phyloP scores from a whole-genome alignment of 306 rosid genomes.

The Begonia fuchsioides region DNA sequence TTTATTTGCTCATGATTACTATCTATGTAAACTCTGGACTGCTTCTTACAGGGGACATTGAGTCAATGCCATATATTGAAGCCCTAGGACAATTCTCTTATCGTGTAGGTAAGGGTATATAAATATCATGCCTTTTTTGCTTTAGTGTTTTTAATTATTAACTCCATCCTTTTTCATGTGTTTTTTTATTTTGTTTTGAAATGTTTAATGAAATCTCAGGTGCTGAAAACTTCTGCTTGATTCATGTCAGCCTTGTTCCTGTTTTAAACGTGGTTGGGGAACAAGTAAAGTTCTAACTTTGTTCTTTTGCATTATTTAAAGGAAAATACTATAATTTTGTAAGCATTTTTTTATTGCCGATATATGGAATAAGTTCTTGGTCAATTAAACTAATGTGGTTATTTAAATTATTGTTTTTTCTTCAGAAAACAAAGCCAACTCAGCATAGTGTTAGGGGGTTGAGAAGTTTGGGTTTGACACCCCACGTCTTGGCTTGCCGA shows the following conservation, averaged over 20 bases:
- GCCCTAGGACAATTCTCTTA: conserved; percentile 40
- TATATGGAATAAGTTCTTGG: neutral
- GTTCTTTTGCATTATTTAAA: neutral
- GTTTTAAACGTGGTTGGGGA: conserved; percentile 39
- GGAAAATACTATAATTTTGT: neutral
- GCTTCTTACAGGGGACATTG: conserved; percentile 26
- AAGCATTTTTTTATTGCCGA: neutral
- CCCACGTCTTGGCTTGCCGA: conserved; percentile 37
- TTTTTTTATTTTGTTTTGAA: neutral
- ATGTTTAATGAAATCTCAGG: conserved; percentile 12
- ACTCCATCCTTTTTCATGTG: neutral
- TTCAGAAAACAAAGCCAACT: conserved; percentile 42
- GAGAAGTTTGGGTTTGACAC: conserved; percentile 31
- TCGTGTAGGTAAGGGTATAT: conserved; percentile 27
- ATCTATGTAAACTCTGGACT: neutral
- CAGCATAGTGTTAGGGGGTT: conserved; percentile 41
- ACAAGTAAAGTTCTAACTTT: conserved; percentile 15
- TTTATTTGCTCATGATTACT: too few relatives aligned
- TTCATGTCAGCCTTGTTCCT: conserved; percentile 44
- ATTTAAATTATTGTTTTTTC: conserved; percentile 3
- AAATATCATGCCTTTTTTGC: neutral
- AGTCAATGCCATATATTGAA: conserved; percentile 43
- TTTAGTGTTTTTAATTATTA: neutral
- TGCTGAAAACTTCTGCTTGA: conserved; percentile 28
- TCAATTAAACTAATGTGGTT: conserved; percentile 7